Evolutionary conservation across 192 early-diverging fungal species (phyloP).

Genomic region (Backusella westeae): DNA sequence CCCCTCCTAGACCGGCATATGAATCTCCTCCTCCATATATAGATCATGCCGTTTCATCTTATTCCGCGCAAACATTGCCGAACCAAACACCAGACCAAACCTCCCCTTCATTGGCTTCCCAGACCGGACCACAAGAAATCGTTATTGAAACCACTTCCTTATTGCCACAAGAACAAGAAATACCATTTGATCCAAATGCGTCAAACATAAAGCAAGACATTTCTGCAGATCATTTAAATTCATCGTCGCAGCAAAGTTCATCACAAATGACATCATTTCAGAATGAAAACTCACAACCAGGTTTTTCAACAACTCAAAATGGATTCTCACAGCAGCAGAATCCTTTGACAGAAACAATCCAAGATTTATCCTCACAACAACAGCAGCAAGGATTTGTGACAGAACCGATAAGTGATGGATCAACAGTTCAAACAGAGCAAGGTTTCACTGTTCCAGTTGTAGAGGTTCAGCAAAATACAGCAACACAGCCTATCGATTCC

Average conservation of each 20-base stretch:
- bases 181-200: not conserved
- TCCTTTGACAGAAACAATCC: not conserved
- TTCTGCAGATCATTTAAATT: not conserved
- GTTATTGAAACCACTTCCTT: not conserved
- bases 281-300: not conserved
- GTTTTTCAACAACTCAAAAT: not conserved
- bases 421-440: not conserved
- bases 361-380: not conserved
- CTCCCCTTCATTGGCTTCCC: not conserved
- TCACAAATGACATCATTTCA: not conserved
- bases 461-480: not conserved
- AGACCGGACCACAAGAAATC: not conserved
- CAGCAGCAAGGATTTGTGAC: not conserved
- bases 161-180: not conserved
- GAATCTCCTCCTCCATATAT: not conserved
- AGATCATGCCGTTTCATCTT: not conserved
- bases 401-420: not conserved
- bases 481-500: not conserved
- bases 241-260: not conserved
- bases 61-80: not conserved
- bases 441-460: not conserved
- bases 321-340: not conserved
- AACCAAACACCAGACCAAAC: not conserved
- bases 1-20: not conserved
- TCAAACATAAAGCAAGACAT: not conserved